Evolutionary conservation across 2,329 filamentous ascomycete genomes (phyloP).

Genomic region (Fulvia fulva): DNA sequence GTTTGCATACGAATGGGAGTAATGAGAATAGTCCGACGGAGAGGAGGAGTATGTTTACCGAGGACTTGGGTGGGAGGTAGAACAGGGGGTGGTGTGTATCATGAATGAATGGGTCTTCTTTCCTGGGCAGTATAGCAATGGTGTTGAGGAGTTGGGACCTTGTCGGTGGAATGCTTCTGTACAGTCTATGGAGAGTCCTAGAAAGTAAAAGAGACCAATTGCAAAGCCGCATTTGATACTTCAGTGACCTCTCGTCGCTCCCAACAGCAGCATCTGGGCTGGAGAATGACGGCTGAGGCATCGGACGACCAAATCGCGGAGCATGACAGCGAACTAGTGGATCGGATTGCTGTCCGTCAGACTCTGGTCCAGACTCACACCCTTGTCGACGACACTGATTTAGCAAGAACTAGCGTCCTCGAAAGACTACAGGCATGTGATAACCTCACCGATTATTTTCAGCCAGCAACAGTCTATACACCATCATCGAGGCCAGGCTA

Average conservation of each 20-base stretch:
- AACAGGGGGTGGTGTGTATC: background rate
- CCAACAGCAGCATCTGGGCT: background rate
- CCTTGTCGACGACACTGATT: no score
- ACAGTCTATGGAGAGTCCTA: background rate
- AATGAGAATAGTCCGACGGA: slow-evolving; percentile 59
- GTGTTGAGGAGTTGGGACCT: background rate
- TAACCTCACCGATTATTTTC: no score
- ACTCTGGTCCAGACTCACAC: no score
- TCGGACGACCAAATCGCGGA: no score
- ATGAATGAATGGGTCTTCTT: background rate
- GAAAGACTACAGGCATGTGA: no score
- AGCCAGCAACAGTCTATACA: no score
- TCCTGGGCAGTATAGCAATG: background rate
- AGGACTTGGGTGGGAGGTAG: slow-evolving; percentile 43
- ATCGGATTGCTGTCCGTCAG: no score
- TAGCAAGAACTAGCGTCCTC: no score
- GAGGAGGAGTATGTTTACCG: slow-evolving; percentile 65
- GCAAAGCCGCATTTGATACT: background rate
- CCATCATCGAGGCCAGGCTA: no score
- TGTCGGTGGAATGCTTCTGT: background rate
- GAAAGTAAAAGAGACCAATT: background rate
- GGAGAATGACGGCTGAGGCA: background rate
- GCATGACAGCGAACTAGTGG: no score
- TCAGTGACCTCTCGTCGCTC: background rate
- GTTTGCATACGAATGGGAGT: slow-evolving; percentile 30